Conservation (phyloP, 2,329 filamentous ascomycete species). For the Teratosphaeria pseudoeucalypti region DNA sequence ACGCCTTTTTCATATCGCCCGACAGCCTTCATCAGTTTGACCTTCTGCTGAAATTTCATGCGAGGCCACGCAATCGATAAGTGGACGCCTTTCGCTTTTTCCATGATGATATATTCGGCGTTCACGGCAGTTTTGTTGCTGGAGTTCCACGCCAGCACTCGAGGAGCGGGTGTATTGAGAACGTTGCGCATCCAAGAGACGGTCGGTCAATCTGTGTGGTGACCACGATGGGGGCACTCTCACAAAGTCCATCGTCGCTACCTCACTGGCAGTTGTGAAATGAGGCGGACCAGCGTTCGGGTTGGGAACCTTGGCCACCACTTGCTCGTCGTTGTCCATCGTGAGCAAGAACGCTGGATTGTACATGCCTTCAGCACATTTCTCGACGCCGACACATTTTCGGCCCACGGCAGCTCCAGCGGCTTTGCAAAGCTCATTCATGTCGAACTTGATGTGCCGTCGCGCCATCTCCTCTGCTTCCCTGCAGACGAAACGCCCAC, state of each 20-base stretch:
- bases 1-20: constrained; percentile 16
- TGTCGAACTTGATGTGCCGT: constrained; percentile 2
- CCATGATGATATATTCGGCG: constrained; percentile 21
- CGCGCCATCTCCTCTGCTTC: constrained; percentile 3
- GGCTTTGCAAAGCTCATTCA: constrained; percentile 1
- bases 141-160: background rate
- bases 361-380: constrained; percentile 1
- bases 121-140: constrained; percentile 1
- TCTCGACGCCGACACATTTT: background rate
- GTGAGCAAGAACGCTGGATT: constrained; percentile 27
- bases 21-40: constrained; percentile 21
- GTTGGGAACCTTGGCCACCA: constrained; percentile 29
- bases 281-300: constrained; percentile 26
- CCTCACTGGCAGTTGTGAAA: constrained; percentile 29
- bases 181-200: constrained; percentile 4
- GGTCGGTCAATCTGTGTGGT: background rate
- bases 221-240: background rate
- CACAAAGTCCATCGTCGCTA: constrained; percentile 30
- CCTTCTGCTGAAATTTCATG: constrained; percentile 15
- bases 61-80: constrained; percentile 23
- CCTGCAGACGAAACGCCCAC: constrained; percentile 2
- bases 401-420: background rate
- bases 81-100: constrained; percentile 20
- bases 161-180: background rate
- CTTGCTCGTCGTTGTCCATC: constrained; percentile 26